Evolutionary conservation across 306 rosid species (phyloP).

Genomic region (Vigna reflexopilosa): DNA sequence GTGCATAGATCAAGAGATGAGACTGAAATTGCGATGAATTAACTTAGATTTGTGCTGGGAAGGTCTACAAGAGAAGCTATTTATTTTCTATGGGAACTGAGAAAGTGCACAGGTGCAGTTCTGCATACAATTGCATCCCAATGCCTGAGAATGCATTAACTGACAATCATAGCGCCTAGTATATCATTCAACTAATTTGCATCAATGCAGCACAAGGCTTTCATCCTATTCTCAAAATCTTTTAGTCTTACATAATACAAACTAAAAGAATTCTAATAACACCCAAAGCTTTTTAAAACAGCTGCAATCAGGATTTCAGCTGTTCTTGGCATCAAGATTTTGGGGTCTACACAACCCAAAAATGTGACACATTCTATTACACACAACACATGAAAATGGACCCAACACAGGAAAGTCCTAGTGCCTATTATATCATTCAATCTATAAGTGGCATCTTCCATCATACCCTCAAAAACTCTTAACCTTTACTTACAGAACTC

Average conservation of each 20-base stretch:
- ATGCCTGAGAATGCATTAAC: neutral
- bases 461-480: too few species aligned
- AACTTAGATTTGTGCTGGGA: neutral
- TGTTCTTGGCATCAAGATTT: neutral
- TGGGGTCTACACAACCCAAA: neutral
- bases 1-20: neutral
- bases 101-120: neutral
- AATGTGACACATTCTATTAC: too few species aligned
- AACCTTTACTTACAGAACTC: too few species aligned
- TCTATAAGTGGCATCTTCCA: too few species aligned
- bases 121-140: neutral
- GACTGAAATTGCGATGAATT: neutral
- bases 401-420: neutral
- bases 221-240: neutral
- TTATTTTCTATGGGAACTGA: neutral
- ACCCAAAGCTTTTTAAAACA: neutral
- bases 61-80: neutral
- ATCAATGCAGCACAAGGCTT: neutral
- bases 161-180: slow-evolving; percentile 5
- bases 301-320: neutral
- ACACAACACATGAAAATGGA: too few species aligned
- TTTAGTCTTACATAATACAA: neutral
- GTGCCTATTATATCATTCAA: neutral
- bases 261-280: neutral
- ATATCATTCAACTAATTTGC: neutral